phyloP scores from a whole-genome alignment of 2,329 filamentous ascomycete species.

The Madurella mycetomatis region DNA sequence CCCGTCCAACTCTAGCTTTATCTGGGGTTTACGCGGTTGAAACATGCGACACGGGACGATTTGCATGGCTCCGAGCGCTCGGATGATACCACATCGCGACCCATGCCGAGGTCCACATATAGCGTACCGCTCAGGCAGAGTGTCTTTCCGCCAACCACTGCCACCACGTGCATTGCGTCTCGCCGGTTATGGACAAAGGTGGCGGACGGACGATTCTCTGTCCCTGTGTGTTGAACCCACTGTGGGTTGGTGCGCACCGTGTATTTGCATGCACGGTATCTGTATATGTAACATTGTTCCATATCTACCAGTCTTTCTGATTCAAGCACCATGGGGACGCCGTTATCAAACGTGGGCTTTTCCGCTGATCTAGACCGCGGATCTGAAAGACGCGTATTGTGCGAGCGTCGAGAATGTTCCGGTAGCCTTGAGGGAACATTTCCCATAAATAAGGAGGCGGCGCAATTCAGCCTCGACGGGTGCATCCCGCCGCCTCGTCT shows the following conservation, averaged over 20 bases:
- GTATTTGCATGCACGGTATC: too few relatives aligned
- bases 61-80: slow-evolving; percentile 4
- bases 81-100: slow-evolving; percentile 16
- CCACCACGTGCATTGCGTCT: neutral
- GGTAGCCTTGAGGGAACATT: neutral
- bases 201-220: too few relatives aligned
- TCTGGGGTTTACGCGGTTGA: slow-evolving; percentile 3
- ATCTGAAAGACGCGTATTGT: neutral
- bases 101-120: neutral
- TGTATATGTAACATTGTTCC: too few relatives aligned
- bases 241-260: too few relatives aligned
- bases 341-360: slow-evolving; percentile 1
- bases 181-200: neutral
- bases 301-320: too few relatives aligned
- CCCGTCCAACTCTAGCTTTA: slow-evolving; percentile 9
- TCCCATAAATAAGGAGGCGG: too few relatives aligned
- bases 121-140: neutral
- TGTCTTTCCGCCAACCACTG: neutral
- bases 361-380: neutral
- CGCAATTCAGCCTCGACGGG: slow-evolving; percentile 11
- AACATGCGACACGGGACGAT: slow-evolving; percentile 12
- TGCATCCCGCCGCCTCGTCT: slow-evolving; percentile 16
- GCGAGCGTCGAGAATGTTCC: neutral
- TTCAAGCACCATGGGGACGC: too few relatives aligned
- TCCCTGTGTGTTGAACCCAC: too few relatives aligned